Evolutionary conservation across 805 yeast species (phyloP).

Genomic region (Teunomyces lycoperdinae): DNA sequence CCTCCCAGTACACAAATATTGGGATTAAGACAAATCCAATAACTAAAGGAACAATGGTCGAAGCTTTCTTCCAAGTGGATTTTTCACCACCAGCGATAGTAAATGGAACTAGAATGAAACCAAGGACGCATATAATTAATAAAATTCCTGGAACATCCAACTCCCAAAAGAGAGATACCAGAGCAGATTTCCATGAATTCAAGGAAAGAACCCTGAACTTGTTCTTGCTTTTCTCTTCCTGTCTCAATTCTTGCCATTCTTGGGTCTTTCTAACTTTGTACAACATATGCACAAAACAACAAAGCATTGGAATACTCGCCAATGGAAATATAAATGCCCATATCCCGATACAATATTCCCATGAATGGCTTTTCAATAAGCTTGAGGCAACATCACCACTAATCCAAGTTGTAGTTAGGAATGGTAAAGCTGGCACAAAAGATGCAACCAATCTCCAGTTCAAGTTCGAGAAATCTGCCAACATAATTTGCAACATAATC

Average conservation of each 20-base stretch:
- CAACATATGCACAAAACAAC: constrained; percentile 55
- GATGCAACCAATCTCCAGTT: constrained; percentile 70
- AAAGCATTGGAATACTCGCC: constrained; percentile 54
- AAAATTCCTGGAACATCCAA: constrained; percentile 63
- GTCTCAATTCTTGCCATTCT: constrained; percentile 44
- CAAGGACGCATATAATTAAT: constrained; percentile 53
- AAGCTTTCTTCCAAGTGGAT: constrained; percentile 55
- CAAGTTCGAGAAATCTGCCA: constrained; percentile 65
- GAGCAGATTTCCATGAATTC: constrained; percentile 25
- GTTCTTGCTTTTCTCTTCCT: constrained; percentile 29
- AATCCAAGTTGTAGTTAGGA: constrained; percentile 78
- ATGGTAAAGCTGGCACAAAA: constrained; percentile 68
- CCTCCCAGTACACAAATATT: constrained; percentile 57
- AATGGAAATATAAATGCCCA: constrained; percentile 78
- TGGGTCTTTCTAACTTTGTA: constrained; percentile 51
- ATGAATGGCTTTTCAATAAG: constrained; percentile 49
- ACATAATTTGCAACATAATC: constrained; percentile 52
- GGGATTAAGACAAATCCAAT: constrained; percentile 63
- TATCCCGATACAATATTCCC: constrained; percentile 67
- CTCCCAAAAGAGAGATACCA: constrained; percentile 53
- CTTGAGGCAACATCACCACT: constrained; percentile 53
- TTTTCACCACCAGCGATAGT: constrained; percentile 69
- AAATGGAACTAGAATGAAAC: constrained; percentile 67
- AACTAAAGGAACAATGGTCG: constrained; percentile 66
- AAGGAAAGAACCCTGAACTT: constrained; percentile 14